phyloP scores from a whole-genome alignment of 139 green algal genomes.

The Haematococcus lacustris region DNA sequence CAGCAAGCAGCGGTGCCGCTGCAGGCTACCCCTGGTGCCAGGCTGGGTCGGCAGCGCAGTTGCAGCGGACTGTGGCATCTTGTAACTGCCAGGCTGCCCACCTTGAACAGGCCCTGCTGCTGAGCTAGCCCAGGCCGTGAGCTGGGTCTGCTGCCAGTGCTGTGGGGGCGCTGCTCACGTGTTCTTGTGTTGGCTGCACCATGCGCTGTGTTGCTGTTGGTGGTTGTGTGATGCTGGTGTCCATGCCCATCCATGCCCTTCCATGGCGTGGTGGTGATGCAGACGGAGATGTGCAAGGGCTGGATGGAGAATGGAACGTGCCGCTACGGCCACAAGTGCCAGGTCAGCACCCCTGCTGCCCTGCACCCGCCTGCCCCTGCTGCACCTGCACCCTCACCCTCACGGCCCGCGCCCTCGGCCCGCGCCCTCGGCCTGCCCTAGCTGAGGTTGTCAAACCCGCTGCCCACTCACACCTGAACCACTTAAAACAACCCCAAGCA shows the following conservation, averaged over 20 bases:
- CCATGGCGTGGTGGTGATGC: slow-evolving; percentile 33
- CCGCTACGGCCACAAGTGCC: slow-evolving; percentile 80
- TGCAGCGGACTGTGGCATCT: too few relatives aligned
- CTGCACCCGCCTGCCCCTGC: neutral
- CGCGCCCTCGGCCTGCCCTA: neutral
- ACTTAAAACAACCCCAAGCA: too few relatives aligned
- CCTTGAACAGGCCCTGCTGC: neutral
- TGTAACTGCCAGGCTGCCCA: neutral
- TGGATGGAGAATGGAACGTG: slow-evolving; percentile 76
- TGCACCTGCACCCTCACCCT: neutral
- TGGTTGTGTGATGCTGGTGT: too few relatives aligned
- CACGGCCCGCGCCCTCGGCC: neutral
- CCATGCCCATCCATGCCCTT: too few relatives aligned
- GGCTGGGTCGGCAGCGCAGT: too few relatives aligned
- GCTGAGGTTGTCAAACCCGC: neutral
- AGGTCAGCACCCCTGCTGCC: slow-evolving; percentile 26
- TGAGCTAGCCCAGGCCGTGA: neutral
- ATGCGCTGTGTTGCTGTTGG: too few relatives aligned
- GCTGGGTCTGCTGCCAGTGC: neutral
- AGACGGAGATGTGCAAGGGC: slow-evolving; percentile 87
- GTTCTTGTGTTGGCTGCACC: slow-evolving; percentile 2
- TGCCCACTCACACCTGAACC: neutral
- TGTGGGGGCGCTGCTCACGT: too few relatives aligned
- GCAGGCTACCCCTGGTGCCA: neutral
- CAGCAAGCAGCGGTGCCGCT: neutral